Evolutionary conservation across 139 green algal species (phyloP).

Genomic region (Chlorella sp.): DNA sequence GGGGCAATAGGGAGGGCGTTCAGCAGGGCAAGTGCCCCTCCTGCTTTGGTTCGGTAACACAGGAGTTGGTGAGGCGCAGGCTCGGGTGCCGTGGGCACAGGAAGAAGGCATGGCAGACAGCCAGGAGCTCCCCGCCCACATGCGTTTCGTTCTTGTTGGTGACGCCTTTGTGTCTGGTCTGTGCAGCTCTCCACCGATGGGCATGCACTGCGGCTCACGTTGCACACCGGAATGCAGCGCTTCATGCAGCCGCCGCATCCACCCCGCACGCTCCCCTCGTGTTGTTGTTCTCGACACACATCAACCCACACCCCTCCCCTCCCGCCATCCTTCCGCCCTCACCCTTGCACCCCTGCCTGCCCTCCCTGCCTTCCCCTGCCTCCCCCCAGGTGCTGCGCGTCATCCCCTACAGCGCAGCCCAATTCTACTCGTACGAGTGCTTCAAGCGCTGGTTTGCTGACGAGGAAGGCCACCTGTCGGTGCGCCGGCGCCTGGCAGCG

Average conservation of each 20-base stretch:
- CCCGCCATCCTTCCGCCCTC: too few species aligned
- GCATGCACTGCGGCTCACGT: too few species aligned
- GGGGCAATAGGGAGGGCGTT: neutral
- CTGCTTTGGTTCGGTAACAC: neutral
- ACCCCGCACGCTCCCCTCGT: neutral
- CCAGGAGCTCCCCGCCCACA: neutral
- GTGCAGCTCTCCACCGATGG: too few species aligned
- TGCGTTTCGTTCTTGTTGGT: too few species aligned
- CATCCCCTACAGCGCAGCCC: slow-evolving; percentile 78
- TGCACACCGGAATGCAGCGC: too few species aligned
- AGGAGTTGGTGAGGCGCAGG: too few species aligned
- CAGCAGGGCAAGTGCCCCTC: neutral
- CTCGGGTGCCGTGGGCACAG: too few species aligned
- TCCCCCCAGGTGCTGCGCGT: slow-evolving; percentile 72
- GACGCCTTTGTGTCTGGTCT: too few species aligned
- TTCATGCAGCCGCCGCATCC: neutral
- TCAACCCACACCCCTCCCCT: neutral
- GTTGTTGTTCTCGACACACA: neutral
- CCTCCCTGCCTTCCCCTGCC: neutral
- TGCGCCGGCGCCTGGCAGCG: slow-evolving; percentile 69
- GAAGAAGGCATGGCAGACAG: neutral
- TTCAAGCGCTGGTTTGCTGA: slow-evolving; percentile 61
- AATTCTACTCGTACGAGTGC: slow-evolving; percentile 79
- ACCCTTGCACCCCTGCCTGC: neutral
- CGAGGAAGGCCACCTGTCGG: slow-evolving; percentile 62